Conservation (phyloP, 2,329 filamentous ascomycete species). For the Talaromyces verruculosus region DNA sequence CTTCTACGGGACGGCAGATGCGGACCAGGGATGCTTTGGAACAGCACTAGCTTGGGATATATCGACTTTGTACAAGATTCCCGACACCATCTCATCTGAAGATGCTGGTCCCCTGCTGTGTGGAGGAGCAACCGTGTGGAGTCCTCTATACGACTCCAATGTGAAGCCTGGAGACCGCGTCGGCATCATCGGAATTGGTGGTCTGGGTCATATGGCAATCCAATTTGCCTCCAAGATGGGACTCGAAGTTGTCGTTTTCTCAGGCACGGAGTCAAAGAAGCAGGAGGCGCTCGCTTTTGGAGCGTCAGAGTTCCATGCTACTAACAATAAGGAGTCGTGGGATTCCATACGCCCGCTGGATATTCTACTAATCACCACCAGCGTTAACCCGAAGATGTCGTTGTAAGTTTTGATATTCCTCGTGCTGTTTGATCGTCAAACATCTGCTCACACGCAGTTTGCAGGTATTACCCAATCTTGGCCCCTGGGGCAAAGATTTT, state of each 20-base stretch:
- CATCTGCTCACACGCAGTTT: background rate
- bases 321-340: conserved; percentile 44
- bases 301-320: conserved; percentile 57
- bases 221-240: conserved; percentile 69
- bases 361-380: background rate
- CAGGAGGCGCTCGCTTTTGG: conserved; percentile 54
- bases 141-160: conserved; percentile 60
- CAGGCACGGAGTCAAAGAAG: conserved; percentile 51
- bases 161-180: conserved; percentile 70
- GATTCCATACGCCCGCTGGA: background rate
- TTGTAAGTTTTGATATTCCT: background rate
- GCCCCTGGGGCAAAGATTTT: background rate
- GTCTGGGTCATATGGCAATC: conserved; percentile 69
- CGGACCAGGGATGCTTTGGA: background rate
- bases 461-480: background rate
- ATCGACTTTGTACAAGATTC: background rate
- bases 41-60: background rate
- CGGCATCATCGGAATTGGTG: conserved; percentile 70
- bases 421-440: background rate
- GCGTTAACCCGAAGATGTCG: background rate
- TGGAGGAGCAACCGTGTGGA: conserved; percentile 44
- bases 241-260: conserved; percentile 62
- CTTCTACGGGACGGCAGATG: background rate
- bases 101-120: conserved; percentile 37
- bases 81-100: background rate